phyloP scores from a whole-genome alignment of 2,329 filamentous ascomycete genomes.

The Macrophomina phaseolina region DNA sequence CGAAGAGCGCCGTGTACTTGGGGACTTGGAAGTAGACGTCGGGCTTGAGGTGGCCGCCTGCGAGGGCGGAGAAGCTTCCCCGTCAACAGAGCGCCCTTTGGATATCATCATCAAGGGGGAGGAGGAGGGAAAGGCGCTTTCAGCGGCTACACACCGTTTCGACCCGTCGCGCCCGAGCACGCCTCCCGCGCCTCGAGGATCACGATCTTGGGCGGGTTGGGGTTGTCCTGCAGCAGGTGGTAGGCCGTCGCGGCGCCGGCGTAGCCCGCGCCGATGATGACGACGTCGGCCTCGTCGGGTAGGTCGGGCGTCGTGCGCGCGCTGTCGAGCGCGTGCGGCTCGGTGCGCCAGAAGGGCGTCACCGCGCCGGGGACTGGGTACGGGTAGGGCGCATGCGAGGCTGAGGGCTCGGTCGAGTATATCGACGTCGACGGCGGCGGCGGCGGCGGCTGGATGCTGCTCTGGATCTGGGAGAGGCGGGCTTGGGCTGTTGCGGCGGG shows the following conservation, averaged over 20 bases:
- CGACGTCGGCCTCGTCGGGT: slow-evolving; percentile 38
- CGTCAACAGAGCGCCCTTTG: no score
- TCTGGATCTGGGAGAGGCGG: slow-evolving; percentile 10
- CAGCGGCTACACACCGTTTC: slow-evolving; percentile 36
- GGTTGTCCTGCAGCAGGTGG: slow-evolving; percentile 34
- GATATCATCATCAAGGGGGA: background rate
- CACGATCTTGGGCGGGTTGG: slow-evolving; percentile 30
- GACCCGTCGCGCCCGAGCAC: slow-evolving; percentile 36
- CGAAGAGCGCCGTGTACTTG: slow-evolving; percentile 26
- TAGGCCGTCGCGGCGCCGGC: slow-evolving; percentile 41
- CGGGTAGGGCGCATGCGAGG: slow-evolving; percentile 24
- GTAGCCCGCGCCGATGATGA: slow-evolving; percentile 44
- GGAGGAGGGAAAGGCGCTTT: slow-evolving; percentile 30
- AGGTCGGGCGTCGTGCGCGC: slow-evolving; percentile 38
- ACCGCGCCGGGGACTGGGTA: slow-evolving; percentile 40
- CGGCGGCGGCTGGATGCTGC: background rate
- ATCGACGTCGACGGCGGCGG: background rate
- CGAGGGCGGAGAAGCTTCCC: background rate
- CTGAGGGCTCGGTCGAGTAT: slow-evolving; percentile 18
- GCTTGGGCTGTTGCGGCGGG: background rate
- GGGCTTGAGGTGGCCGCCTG: slow-evolving; percentile 31
- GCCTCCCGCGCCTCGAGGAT: slow-evolving; percentile 36
- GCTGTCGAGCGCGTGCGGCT: slow-evolving; percentile 37
- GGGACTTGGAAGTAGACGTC: slow-evolving; percentile 45
- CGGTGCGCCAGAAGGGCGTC: slow-evolving; percentile 44